A percentile compares a stretch with the other conserved stretches of the same genome.
These are phyloP conservation scores for Acanthamoeba pearcei DNA, from an alignment of 208 protist species.

Conservation along the genomic window DNA sequence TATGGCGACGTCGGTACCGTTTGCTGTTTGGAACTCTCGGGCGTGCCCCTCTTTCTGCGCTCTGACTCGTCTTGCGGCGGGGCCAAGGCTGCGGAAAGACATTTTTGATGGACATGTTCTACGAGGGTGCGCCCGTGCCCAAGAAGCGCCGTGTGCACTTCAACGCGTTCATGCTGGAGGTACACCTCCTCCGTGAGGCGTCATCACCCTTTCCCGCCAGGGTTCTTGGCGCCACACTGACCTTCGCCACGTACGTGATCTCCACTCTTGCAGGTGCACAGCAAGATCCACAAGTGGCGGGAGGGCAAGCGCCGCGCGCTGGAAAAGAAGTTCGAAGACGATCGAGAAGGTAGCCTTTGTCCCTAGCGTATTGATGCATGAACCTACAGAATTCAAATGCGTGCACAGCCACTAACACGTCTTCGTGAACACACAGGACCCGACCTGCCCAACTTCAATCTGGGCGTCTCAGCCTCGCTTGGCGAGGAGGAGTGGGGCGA, in stretches of 20 bases:
- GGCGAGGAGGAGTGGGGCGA: conserved; percentile 72
- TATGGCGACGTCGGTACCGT: conserved; percentile 92
- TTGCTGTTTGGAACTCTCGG: not conserved
- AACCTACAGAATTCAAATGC: too few species aligned
- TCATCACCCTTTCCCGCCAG: not conserved
- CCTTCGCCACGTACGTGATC: too few species aligned
- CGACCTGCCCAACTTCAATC: conserved; percentile 53
- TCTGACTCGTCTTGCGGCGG: not conserved
- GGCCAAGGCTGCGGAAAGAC: conserved; percentile 96
- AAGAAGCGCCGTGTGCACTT: conserved; percentile 95
- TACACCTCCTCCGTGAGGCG: conserved; percentile 78
- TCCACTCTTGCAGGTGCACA: conserved; percentile 57
- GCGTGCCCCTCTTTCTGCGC: not conserved
- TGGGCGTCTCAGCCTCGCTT: conserved; percentile 9
- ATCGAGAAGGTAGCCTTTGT: conserved; percentile 1
- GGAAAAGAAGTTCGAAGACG: conserved; percentile 14
- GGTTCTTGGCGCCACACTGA: not conserved
- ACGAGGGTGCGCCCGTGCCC: conserved; percentile 87
- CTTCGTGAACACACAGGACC: not conserved
- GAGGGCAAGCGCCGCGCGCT: conserved; percentile 8
- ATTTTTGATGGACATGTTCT: conserved; percentile 97
- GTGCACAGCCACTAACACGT: too few species aligned
- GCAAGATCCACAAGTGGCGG: conserved; percentile 73
- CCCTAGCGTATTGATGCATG: not conserved
- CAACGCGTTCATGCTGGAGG: conserved; percentile 97